phyloP scores from a whole-genome alignment of 768 basidiomycete species.

The Amanita phalloides region DNA sequence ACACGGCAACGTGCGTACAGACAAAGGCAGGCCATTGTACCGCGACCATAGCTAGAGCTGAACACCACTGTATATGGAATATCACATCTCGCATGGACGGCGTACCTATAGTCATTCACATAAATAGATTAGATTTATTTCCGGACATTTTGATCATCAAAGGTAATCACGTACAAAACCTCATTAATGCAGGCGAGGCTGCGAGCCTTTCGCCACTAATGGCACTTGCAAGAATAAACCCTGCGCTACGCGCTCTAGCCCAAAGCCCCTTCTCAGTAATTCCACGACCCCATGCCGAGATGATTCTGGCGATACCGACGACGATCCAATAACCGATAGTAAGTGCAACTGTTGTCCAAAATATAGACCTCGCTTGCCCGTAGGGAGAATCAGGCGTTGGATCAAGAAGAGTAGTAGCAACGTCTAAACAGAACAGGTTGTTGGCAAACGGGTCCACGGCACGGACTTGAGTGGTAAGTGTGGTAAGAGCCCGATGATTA shows the following conservation, averaged over 20 bases:
- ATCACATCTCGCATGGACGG: constrained; percentile 89
- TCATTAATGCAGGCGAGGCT: constrained; percentile 73
- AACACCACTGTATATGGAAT: constrained; percentile 90
- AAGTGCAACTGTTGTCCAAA: constrained; percentile 66
- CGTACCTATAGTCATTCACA: constrained; percentile 45
- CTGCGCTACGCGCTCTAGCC: constrained; percentile 70
- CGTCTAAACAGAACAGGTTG: constrained; percentile 75
- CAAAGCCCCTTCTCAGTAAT: constrained; percentile 49
- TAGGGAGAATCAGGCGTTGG: constrained; percentile 51
- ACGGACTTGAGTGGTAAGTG: constrained; percentile 73
- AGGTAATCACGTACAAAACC: constrained; percentile 59
- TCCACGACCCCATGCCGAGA: constrained; percentile 79
- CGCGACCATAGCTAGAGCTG: constrained; percentile 83
- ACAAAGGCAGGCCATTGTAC: constrained; percentile 91
- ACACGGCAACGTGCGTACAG: constrained; percentile 43
- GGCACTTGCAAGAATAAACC: constrained; percentile 86
- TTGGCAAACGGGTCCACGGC: constrained; percentile 81
- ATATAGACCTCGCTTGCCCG: constrained; percentile 54
- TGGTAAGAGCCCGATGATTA: constrained; percentile 62
- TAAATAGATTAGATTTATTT: constrained; percentile 3
- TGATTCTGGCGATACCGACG: constrained; percentile 70
- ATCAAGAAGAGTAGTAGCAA: constrained; percentile 66
- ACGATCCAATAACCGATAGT: constrained; percentile 74
- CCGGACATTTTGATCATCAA: constrained; percentile 1
- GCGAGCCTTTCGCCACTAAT: constrained; percentile 87